A percentile compares a stretch with the other conserved stretches of the same genome.
phyloP scores from a whole-genome alignment of 371 early-diverging fungal species.

The Mortierella sp. region DNA sequence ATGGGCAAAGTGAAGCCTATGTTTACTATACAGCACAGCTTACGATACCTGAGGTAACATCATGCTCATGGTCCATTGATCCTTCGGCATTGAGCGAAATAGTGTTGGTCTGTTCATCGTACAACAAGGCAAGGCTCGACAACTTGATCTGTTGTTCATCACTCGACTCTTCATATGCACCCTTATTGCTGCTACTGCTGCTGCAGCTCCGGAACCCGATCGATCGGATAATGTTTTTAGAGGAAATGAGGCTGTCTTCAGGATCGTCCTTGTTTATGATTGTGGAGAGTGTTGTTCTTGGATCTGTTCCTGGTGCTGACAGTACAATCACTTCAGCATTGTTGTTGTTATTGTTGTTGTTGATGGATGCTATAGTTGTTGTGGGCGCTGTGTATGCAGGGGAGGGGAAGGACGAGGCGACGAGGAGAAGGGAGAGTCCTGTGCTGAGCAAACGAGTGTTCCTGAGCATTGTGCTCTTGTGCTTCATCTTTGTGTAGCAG shows the following conservation, averaged over 20 bases:
- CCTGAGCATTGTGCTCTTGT: not conserved
- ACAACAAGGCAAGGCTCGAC: constrained; percentile 24
- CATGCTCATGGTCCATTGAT: constrained; percentile 21
- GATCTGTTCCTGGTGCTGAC: not conserved
- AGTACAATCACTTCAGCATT: not conserved
- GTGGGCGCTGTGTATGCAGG: constrained; percentile 15
- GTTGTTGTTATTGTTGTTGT: not conserved
- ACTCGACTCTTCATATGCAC: not conserved
- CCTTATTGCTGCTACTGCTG: not conserved
- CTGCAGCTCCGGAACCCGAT: constrained; percentile 39
- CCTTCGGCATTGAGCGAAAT: constrained; percentile 38
- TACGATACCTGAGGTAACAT: constrained; percentile 42
- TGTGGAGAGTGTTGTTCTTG: not conserved
- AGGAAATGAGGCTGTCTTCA: not conserved
- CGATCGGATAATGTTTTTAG: constrained; percentile 32
- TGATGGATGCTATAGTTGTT: not conserved
- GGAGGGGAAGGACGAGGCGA: not conserved
- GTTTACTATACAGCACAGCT: too few species aligned
- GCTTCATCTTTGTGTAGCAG: not conserved
- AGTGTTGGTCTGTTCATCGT: constrained; percentile 37
- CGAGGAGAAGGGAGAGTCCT: not conserved
- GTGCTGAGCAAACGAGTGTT: not conserved
- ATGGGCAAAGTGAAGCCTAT: not conserved
- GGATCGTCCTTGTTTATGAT: not conserved
- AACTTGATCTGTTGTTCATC: constrained; percentile 6